Percentiles rank a stretch among this genome's conserved stretches.
Evolutionary conservation across 139 green algal species (phyloP).

Genomic region (Parachlorella kessleri): DNA sequence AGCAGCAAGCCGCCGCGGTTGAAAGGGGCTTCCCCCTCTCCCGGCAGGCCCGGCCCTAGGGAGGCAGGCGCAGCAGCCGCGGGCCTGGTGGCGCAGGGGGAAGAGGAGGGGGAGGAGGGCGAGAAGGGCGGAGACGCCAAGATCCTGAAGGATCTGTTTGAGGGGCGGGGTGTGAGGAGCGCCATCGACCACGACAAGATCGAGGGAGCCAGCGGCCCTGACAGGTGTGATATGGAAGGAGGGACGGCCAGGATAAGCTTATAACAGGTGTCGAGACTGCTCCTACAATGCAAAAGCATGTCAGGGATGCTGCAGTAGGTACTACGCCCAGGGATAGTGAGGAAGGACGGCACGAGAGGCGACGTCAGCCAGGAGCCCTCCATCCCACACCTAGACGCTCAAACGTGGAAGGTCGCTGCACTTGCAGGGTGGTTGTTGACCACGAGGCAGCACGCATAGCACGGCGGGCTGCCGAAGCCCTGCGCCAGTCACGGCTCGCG

Average conservation of each 20-base stretch:
- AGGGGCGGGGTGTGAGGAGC: constrained; percentile 59
- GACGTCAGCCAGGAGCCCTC: no score
- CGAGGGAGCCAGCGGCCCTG: constrained; percentile 41
- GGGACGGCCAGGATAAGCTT: no score
- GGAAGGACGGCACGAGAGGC: no score
- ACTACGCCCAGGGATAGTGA: no score
- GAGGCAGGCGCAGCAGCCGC: background rate
- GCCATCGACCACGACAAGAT: constrained; percentile 88
- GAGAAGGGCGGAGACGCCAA: constrained; percentile 49
- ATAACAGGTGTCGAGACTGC: no score
- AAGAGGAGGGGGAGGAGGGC: background rate
- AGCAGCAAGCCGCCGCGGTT: background rate
- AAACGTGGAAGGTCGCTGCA: no score
- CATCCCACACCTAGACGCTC: no score
- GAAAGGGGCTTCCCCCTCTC: background rate
- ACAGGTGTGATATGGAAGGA: background rate
- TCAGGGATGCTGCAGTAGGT: no score
- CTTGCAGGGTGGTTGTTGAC: constrained; percentile 39
- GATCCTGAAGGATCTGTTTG: constrained; percentile 90
- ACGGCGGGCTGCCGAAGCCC: constrained; percentile 64
- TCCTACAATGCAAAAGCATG: no score
- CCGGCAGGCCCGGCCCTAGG: background rate
- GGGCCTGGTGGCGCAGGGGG: background rate
- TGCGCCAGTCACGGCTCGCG: constrained; percentile 54
- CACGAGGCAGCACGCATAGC: constrained; percentile 65